These are phyloP conservation scores for Penicillium janthinellum DNA, from an alignment of 2,329 filamentous ascomycete species.

Conservation along the genomic window DNA sequence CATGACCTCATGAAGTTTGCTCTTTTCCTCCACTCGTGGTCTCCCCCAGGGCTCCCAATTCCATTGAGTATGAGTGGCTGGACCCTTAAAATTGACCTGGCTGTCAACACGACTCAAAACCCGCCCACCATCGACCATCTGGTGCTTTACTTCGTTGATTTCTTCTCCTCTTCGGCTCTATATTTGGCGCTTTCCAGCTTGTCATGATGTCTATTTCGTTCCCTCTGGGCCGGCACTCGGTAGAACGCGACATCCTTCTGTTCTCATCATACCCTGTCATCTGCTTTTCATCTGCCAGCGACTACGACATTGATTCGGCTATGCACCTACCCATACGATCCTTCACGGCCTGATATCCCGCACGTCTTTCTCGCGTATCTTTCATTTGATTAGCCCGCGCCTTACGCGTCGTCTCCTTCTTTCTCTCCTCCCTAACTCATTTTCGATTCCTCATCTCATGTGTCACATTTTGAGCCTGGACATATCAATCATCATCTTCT, in stretches of 20 bases:
- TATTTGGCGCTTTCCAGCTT: conserved; percentile 12
- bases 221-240: conserved; percentile 27
- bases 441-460: conserved; percentile 6
- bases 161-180: conserved; percentile 8
- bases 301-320: conserved; percentile 20
- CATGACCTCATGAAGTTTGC: conserved; percentile 3
- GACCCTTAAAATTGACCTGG: conserved; percentile 31
- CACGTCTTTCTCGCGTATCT: conserved; percentile 9
- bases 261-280: conserved; percentile 25
- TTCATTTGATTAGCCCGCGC: conserved; percentile 22
- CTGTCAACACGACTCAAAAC: conserved; percentile 29
- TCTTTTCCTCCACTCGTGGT: not conserved
- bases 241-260: conserved; percentile 2
- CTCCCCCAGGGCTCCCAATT: not conserved
- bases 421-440: conserved; percentile 10
- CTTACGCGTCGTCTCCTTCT: conserved; percentile 8
- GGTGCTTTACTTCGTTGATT: conserved; percentile 4
- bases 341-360: conserved; percentile 23
- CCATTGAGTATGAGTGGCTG: conserved; percentile 29
- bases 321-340: conserved; percentile 24
- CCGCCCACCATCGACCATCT: conserved; percentile 13
- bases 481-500: conserved; percentile 21
- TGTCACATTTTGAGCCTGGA: conserved; percentile 23
- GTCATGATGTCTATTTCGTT: conserved; percentile 12
- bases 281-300: conserved; percentile 14